Evolutionary conservation across 176 grass and related monocot genomes (phyloP).

Genomic region (Echinochloa phyllopogon): DNA sequence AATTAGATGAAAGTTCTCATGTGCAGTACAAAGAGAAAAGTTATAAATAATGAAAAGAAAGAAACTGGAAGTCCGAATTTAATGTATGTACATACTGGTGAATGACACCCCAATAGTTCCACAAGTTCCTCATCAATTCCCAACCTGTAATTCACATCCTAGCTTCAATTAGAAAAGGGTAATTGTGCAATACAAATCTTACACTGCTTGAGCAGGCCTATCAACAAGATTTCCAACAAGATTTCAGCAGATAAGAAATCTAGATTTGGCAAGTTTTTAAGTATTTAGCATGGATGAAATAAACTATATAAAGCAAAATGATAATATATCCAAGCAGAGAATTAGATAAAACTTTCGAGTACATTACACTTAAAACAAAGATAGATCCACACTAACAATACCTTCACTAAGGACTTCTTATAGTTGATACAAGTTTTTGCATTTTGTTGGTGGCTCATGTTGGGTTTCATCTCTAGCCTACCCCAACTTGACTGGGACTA

Average conservation of each 20-base stretch:
- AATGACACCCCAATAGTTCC: constrained; percentile 65
- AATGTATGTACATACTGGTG: constrained; percentile 62
- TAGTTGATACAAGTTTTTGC: not conserved
- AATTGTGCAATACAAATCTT: not conserved
- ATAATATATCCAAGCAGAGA: constrained; percentile 6
- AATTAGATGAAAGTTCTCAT: not conserved
- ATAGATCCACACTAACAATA: not conserved
- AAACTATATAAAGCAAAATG: not conserved
- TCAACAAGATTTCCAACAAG: constrained; percentile 4
- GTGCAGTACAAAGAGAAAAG: not conserved
- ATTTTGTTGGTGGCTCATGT: not conserved
- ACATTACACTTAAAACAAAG: not conserved
- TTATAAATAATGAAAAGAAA: not conserved
- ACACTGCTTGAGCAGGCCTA: not conserved
- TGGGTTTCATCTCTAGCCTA: not conserved
- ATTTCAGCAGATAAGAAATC: constrained; percentile 1
- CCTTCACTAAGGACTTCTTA: not conserved
- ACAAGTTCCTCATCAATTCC: constrained; percentile 98
- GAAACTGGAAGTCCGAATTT: not conserved
- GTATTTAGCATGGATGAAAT: not conserved
- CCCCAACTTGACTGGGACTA: not conserved
- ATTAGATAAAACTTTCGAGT: constrained; percentile 6
- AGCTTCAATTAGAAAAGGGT: constrained; percentile 37
- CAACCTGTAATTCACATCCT: constrained; percentile 49
- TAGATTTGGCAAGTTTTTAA: not conserved